Percentiles rank a stretch among this genome's conserved stretches.
These are phyloP conservation scores for Aaosphaeria arxii DNA, from an alignment of 2,329 filamentous ascomycete species.

Conservation along the genomic window DNA sequence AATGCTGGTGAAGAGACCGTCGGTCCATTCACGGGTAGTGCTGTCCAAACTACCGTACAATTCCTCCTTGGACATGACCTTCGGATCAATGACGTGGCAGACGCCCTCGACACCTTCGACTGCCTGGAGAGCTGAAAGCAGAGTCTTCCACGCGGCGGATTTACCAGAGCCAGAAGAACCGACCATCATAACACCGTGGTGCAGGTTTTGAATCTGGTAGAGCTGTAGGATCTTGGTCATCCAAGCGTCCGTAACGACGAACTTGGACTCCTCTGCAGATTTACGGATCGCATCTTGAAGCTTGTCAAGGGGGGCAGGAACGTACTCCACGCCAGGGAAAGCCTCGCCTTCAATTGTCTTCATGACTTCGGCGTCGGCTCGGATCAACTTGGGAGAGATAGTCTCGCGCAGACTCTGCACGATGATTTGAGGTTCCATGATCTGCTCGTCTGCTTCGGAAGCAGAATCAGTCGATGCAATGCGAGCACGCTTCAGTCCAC, in stretches of 20 bases:
- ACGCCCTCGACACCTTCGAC: slow-evolving; percentile 92
- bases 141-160: slow-evolving; percentile 88
- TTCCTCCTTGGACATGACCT: slow-evolving; percentile 99
- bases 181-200: slow-evolving; percentile 99
- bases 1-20: slow-evolving; percentile 96
- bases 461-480: slow-evolving; percentile 56
- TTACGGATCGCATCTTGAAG: slow-evolving; percentile 78
- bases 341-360: slow-evolving; percentile 75
- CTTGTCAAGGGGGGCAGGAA: slow-evolving; percentile 79
- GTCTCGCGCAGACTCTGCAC: slow-evolving; percentile 98
- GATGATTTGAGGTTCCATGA: slow-evolving; percentile 93
- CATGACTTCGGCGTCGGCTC: slow-evolving; percentile 87
- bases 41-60: slow-evolving; percentile 94
- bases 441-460: slow-evolving; percentile 62
- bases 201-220: slow-evolving; percentile 95
- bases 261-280: slow-evolving; percentile 78
- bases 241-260: slow-evolving; percentile 91
- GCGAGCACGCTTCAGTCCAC: slow-evolving; percentile 85
- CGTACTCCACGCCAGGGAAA: slow-evolving; percentile 91
- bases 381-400: slow-evolving; percentile 95
- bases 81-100: slow-evolving; percentile 96
- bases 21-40: slow-evolving; percentile 97
- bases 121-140: slow-evolving; percentile 86
- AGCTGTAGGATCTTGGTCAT: slow-evolving; percentile 96
- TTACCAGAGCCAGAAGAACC: slow-evolving; percentile 97